Percentiles rank a stretch among this genome's conserved stretches.
phyloP scores from a whole-genome alignment of 441 rosid genomes.

The Breynia disticha region DNA sequence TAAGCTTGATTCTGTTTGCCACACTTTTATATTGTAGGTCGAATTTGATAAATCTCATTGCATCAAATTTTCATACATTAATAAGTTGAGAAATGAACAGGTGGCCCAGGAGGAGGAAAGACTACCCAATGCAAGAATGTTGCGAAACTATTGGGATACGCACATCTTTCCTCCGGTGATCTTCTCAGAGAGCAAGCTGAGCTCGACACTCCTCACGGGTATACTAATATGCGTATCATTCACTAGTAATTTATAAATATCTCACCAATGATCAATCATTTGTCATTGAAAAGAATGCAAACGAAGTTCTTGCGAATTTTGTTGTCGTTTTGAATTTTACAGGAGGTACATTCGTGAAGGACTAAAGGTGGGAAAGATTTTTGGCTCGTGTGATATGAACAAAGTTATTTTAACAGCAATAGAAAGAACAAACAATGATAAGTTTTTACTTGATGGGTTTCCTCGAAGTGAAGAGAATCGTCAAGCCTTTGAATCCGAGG shows the following conservation, averaged over 20 bases:
- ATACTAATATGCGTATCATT: background rate
- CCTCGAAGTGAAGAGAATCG: conserved; percentile 74
- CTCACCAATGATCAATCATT: background rate
- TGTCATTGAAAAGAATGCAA: background rate
- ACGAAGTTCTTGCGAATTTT: background rate
- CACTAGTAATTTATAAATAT: background rate
- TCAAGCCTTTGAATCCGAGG: conserved; percentile 46
- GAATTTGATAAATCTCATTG: background rate
- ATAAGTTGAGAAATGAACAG: too few relatives aligned
- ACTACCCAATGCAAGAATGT: conserved; percentile 62
- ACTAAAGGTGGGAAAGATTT: background rate
- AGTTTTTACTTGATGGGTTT: conserved; percentile 68
- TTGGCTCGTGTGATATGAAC: too few relatives aligned
- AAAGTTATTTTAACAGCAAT: conserved; percentile 53
- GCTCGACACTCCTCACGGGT: conserved; percentile 68
- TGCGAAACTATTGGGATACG: conserved; percentile 41
- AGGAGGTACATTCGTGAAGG: background rate
- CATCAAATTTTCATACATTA: too few relatives aligned
- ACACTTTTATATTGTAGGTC: background rate
- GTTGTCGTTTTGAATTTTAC: background rate
- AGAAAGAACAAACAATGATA: conserved; percentile 38
- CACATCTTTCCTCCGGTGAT: conserved; percentile 75
- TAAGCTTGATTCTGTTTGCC: conserved; percentile 21
- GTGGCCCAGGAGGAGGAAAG: conserved; percentile 79
- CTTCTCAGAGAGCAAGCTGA: conserved; percentile 63